Base-by-base conservation (phyloP, 2,329 filamentous ascomycete genomes). In the Metarhizium humberi region DNA sequence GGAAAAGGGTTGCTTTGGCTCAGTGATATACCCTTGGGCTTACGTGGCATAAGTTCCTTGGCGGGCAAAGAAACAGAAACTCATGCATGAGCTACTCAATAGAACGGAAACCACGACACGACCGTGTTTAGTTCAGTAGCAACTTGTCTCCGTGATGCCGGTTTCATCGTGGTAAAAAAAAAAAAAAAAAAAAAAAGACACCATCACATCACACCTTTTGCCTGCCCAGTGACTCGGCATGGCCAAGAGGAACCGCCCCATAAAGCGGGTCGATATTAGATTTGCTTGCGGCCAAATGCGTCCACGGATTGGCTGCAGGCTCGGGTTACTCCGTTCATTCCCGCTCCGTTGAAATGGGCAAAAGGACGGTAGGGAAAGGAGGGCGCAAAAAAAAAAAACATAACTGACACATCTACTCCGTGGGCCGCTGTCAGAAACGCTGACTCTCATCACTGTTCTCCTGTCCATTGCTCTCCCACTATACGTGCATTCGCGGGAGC, bases 1-100 rank as follows among this genome's bases (percentile, higher is more conserved):
- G 55, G 13, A 54, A 51, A 56, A 40, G 46, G 51, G 55, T 46
- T 51, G 11, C 16, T 43, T 42, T 34, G 14, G 11, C 18, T 38
- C 45, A 18, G 30, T 50, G 3, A 42, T 47, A 38, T 34, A 30
- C 47, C n/a, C 46, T 18, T 45, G 38, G 14, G 38, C 38, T 40
- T 13, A 40, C 38, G 38, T 40, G 38, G 38, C 38, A 40, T 14
- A 40, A 40, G 38, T 40, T 40, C 38, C 38, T 34, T 40, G 38
- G n/a, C 50, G 18, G 8, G 38, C 36, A 13, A 40, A 18, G 50
- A 51, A 51, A 13, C n/a, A 29, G 30, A 40, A 40, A 4, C 38
- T 40, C 38, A 16, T 40, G 38, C 38, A 40, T 40, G 38, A 40
- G 38, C 38, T 40, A 16, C 38, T 40, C 14, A 16, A 16, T 40